Base-by-base conservation (phyloP, 371 early-diverging fungal genomes). In the Mucor indicus region DNA sequence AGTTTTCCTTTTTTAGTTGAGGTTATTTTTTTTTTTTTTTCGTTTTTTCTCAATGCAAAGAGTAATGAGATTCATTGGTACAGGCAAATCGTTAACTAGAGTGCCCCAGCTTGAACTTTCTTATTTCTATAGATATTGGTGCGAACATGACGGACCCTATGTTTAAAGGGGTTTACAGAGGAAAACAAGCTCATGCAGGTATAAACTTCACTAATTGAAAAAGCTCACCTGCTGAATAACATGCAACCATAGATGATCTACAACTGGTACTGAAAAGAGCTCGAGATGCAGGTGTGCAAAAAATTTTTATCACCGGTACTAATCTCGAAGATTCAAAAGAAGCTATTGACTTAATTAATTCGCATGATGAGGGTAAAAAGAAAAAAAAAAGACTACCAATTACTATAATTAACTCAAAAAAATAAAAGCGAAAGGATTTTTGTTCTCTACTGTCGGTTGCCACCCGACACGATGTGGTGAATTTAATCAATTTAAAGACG, bases 401-500 rank as follows among this genome's bases (percentile, higher is more conserved):
- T n/a, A n/a, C n/a, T 16, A 19, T 38, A 3, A 20, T 1, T 16
- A 38, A 27, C 11, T 7, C 5, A 27, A 35, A 9, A 16, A n/a
- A 35, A 35, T 35, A 5, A 43, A 19, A 66, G 48, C 58, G 25
- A 10, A 55, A 30, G 69, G 44, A 3, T 50, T 59, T 30, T 42
- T 92, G 9, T 91, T 72, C 55, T 78, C 84, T 2, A 94, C 95
- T 0, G 92, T 90, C 7, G 95, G 95, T 2, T 90, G 91, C 51
- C 94, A 95, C 53, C 94, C 95, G 3, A 94, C 94, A 0, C 84
- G 92, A 19, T 84, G 83, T 59, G 46, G 60, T 4, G 93, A 93
- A 43, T 89, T 91, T 49, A 77, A 83, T n/a, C 27, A 50, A 0
- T 55, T 83, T 43, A 31, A 57, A 10, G 60, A 50, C 7, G 85